Evolutionary conservation across 1,139 yeast species (phyloP), one percentile per base, ranked within the genome.

Genomic region (Debaryomyces fabryi): DNA sequence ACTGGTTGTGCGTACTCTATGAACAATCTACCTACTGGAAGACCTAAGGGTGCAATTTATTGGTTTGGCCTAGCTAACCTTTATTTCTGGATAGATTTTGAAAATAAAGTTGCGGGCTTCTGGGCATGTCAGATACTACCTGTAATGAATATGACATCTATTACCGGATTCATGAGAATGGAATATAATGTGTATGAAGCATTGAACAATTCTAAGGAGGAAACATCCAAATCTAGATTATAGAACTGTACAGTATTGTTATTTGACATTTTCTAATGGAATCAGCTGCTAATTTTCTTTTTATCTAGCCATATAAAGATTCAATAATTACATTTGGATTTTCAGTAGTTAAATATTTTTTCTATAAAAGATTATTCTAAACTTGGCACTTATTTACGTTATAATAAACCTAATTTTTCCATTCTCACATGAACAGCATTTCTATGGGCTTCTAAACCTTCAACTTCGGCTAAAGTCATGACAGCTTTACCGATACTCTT

Each of bases 381-480:
- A 10, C 12, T 32, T 32, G 20, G 20, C 5, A 10, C 18, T 30
- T 9, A 16, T 7, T 32, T 8, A 18, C 12, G 13, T 39, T 45
- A 44, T 21, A 67, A 54, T 49, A 76, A 69, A 13, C 91, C 91
- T 46, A 88, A 72, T 62, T 87, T 86, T 55, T 86, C 90, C 88
- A 92, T 84, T 76, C 99, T 84, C 39, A 93, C 86, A 67, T 90
- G 90, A 45, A 92, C 96, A 8, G 99, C 99, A 64, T 91, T 88
- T 69, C 97, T 83, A 74, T 93, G 99, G 10, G 93, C 99, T 67
- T 92, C 97, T 52, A 93, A 79, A 1, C 99, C 99, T 72, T 93
- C 99, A 40, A 91, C 95, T 42, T 84, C 91, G n/a, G 99, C 99
- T 55, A 93, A 81, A 25, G 91, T 84, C 96, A 93, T 93, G 16